Base-by-base conservation (phyloP, 176 grass and related monocot genomes). In the Bolboschoenus planiculmis region DNA sequence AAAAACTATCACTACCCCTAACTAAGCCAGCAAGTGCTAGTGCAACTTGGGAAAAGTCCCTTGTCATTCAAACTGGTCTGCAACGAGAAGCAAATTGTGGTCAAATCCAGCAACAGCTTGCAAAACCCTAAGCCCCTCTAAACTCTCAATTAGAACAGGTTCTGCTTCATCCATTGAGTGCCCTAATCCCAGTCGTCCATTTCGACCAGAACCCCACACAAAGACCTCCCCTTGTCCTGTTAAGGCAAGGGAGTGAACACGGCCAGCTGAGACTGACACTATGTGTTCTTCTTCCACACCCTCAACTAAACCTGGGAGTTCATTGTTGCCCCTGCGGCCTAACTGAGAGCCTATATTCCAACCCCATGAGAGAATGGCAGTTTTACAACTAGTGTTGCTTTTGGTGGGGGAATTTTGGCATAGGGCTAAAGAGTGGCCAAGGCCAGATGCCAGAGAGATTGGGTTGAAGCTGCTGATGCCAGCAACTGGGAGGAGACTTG, bases 301-400 rank as follows among this genome's bases (percentile, higher is more conserved):
- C 13, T 92, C 65, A 18, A 97, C 81, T 48, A 90, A 43, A 63
- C 30, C 61, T 4, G 92, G 95, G 56, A 78, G 6, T 46, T 93
- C 90, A 81, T 87, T 89, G 79, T 66, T 42, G 29, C 92, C 89
- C 4, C 57, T 56, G 51, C 90, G 90, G 57, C 95, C 95, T 11
- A 98, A 89, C 85, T 98, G 95, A 54, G 84, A 92, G 59, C 92
- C 94, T 60, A 85, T 84, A 78, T 91, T 98, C 95, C 95, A 98
- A 74, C 95, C 92, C 92, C 95, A 93, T 35, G 95, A 95, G 66
- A 93, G 65, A 65, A 98, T 11, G 24, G 27, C 36, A 43, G 55
- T 83, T 74, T 93, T 39, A 66, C 66, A 90, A 82, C 59, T 55
- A 78, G 78, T 78, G 30, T 77, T 47, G 14, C 30, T 75, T 50